These are phyloP conservation scores for Abrus precatorius DNA, from an alignment of 306 rosid genomes.

Conservation along the genomic window DNA sequence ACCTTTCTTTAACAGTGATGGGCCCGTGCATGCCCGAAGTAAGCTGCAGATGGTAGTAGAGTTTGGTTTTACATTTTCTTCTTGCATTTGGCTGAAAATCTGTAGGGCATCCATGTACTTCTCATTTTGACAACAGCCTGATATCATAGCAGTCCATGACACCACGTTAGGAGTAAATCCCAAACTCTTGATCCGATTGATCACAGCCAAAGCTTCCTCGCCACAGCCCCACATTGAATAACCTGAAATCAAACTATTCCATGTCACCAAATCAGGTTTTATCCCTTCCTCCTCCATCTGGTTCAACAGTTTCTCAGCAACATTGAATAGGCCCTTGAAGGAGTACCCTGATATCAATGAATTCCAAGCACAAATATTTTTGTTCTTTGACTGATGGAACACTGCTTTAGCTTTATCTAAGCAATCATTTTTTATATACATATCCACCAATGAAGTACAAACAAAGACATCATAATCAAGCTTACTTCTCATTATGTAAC, in stretches of 20 bases:
- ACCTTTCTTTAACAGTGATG: constrained; percentile 67
- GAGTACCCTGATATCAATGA: constrained; percentile 75
- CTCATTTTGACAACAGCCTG: constrained; percentile 70
- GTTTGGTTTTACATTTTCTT: constrained; percentile 67
- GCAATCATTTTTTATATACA: constrained; percentile 70
- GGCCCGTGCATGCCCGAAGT: constrained; percentile 70
- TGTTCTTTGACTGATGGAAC: constrained; percentile 63
- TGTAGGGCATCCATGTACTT: constrained; percentile 57
- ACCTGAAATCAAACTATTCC: constrained; percentile 76
- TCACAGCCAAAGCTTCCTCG: constrained; percentile 64
- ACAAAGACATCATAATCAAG: constrained; percentile 70
- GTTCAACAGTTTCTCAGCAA: constrained; percentile 59
- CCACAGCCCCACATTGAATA: constrained; percentile 62
- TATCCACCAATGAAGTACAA: constrained; percentile 70
- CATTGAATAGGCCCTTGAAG: constrained; percentile 63
- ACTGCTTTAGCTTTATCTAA: constrained; percentile 61
- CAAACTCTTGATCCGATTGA: constrained; percentile 59
- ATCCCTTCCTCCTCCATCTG: constrained; percentile 61
- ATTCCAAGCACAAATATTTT: constrained; percentile 70
- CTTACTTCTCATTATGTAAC: constrained; percentile 61
- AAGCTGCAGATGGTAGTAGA: constrained; percentile 65
- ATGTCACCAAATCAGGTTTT: constrained; percentile 74
- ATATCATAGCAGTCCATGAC: constrained; percentile 81
- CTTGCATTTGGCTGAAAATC: constrained; percentile 69
- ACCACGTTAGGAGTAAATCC: constrained; percentile 72